These are phyloP conservation scores for Aspergillus floridensis DNA, from an alignment of 2,329 filamentous ascomycete genomes.

Conservation along the genomic window DNA sequence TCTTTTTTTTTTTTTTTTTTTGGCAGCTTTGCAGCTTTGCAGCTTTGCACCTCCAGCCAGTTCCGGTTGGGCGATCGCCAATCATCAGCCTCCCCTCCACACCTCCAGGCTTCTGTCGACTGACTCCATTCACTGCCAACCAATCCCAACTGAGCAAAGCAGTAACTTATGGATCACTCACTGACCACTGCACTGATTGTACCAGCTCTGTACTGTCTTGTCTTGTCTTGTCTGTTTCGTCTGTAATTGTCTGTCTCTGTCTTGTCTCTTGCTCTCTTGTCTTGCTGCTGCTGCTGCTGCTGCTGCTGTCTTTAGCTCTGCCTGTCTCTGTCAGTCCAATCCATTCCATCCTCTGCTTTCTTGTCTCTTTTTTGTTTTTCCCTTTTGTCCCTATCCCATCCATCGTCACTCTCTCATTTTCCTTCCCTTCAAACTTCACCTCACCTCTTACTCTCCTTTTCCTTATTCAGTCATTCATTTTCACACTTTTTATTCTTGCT, in stretches of 20 bases:
- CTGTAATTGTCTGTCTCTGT: background rate
- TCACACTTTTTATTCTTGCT: slow-evolving; percentile 18
- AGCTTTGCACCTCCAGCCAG: slow-evolving; percentile 12
- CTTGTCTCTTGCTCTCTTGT: slow-evolving; percentile 18
- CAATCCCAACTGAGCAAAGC: slow-evolving; percentile 1
- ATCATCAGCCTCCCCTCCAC: slow-evolving; percentile 16
- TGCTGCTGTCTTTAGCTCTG: slow-evolving; percentile 13
- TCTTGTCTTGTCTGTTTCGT: no score
- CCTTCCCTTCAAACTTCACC: slow-evolving; percentile 10
- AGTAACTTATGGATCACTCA: background rate
- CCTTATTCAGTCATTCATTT: slow-evolving; percentile 19
- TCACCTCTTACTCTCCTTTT: slow-evolving; percentile 23
- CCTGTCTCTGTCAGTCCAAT: slow-evolving; percentile 22
- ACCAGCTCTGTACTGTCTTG: slow-evolving; percentile 17
- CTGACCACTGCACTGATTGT: background rate
- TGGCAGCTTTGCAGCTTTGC: no score
- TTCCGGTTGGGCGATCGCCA: slow-evolving; percentile 23
- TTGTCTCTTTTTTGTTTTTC: slow-evolving; percentile 8
- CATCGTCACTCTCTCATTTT: slow-evolving; percentile 17
- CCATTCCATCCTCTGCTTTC: background rate
- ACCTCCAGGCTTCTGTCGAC: slow-evolving; percentile 15
- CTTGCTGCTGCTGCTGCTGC: no score
- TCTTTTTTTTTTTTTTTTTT: background rate
- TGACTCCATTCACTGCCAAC: slow-evolving; percentile 12
- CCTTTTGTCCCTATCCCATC: slow-evolving; percentile 12